Conservation (phyloP, 768 basidiomycete genomes). For the Pulveroboletus sp. region DNA sequence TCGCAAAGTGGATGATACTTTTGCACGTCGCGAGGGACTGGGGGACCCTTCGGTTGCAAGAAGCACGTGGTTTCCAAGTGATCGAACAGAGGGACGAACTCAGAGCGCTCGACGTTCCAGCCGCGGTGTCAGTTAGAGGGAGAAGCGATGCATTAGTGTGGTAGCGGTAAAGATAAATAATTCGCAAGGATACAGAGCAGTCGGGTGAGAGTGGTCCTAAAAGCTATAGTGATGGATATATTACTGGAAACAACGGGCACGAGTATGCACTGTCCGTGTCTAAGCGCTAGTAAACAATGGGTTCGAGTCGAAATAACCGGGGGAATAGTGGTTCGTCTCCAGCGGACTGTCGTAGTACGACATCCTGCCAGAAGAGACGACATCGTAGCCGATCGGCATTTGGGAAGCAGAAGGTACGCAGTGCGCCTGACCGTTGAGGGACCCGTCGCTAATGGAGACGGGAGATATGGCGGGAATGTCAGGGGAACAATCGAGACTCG, state of each 20-base stretch:
- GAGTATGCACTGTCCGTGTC: neutral
- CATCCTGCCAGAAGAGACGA: constrained; percentile 25
- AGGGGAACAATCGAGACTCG: constrained; percentile 27
- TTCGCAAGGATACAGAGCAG: constrained; percentile 24
- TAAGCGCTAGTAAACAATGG: constrained; percentile 23
- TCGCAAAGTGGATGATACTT: neutral
- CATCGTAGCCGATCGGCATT: constrained; percentile 20
- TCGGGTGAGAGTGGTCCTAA: constrained; percentile 15
- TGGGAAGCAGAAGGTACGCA: constrained; percentile 22
- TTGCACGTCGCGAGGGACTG: constrained; percentile 2
- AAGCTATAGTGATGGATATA: constrained; percentile 19
- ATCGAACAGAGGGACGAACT: neutral
- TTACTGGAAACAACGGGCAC: constrained; percentile 10
- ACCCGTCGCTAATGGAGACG: constrained; percentile 12
- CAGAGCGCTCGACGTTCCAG: constrained; percentile 4
- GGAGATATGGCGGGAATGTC: constrained; percentile 25
- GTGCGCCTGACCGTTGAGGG: constrained; percentile 15
- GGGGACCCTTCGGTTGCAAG: neutral
- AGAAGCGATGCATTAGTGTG: constrained; percentile 12
- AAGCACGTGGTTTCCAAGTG: constrained; percentile 3
- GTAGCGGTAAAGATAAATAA: constrained; percentile 22
- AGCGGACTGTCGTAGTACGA: constrained; percentile 26
- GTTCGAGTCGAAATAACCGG: constrained; percentile 21
- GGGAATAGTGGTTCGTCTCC: constrained; percentile 23
- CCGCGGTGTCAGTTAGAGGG: constrained; percentile 16